Conservation (phyloP, 2,329 filamentous ascomycete genomes). For the Torrubiella hemipterigena region DNA sequence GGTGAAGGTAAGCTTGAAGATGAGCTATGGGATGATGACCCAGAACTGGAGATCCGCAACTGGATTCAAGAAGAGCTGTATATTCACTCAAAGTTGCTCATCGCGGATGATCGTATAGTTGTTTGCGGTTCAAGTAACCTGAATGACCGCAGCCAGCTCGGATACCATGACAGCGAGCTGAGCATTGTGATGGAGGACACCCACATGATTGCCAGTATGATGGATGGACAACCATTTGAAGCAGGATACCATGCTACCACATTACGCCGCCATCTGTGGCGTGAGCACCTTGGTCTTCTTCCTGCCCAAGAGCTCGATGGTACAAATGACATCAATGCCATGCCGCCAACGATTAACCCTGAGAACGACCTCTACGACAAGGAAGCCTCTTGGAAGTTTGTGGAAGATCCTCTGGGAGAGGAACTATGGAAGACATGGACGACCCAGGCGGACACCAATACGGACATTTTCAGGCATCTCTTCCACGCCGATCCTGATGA, state of each 20-base stretch:
- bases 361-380: slow-evolving; percentile 51
- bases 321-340: slow-evolving; percentile 56
- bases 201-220: slow-evolving; percentile 54
- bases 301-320: slow-evolving; percentile 61
- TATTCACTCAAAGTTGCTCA: slow-evolving; percentile 82
- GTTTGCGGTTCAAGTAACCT: slow-evolving; percentile 83
- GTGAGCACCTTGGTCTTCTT: slow-evolving; percentile 79
- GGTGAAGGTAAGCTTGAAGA: slow-evolving; percentile 44
- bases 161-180: slow-evolving; percentile 82
- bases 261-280: slow-evolving; percentile 72
- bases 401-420: slow-evolving; percentile 59
- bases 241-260: slow-evolving; percentile 76
- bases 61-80: slow-evolving; percentile 96
- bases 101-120: slow-evolving; percentile 75
- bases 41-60: slow-evolving; percentile 68
- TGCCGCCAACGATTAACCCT: slow-evolving; percentile 54
- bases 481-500: slow-evolving; percentile 88
- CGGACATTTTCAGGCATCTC: slow-evolving; percentile 61
- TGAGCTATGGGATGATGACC: slow-evolving; percentile 60
- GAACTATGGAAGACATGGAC: slow-evolving; percentile 62
- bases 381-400: slow-evolving; percentile 51
- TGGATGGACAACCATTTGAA: slow-evolving; percentile 67
- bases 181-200: slow-evolving; percentile 84
- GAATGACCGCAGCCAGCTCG: slow-evolving; percentile 82
- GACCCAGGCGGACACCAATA: slow-evolving; percentile 55